Conservation (phyloP, 768 basidiomycete species). For the Termitomyces eurrhizus region DNA sequence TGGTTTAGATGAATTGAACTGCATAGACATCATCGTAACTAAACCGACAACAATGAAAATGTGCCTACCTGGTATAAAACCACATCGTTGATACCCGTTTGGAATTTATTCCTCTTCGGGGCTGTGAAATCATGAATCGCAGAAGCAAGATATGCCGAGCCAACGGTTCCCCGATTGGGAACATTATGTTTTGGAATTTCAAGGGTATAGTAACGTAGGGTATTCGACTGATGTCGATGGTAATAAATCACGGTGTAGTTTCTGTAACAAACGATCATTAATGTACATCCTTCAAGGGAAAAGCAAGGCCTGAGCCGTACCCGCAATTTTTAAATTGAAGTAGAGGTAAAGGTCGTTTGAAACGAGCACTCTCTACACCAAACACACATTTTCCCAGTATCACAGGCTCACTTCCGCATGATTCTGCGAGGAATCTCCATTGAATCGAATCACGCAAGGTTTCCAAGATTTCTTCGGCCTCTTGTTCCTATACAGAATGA, state of each 20-base stretch:
- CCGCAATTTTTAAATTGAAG: constrained; percentile 10
- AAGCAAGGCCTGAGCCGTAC: constrained; percentile 6
- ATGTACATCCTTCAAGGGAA: not conserved
- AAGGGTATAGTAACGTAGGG: constrained; percentile 64
- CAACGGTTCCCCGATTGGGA: constrained; percentile 10
- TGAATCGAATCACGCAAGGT: constrained; percentile 18
- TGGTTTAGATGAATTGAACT: constrained; percentile 43
- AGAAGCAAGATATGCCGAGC: constrained; percentile 23
- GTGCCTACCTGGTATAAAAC: constrained; percentile 39
- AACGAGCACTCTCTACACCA: constrained; percentile 1
- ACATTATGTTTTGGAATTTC: constrained; percentile 29
- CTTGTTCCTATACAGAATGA: constrained; percentile 11
- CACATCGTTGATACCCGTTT: constrained; percentile 29
- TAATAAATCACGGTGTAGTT: constrained; percentile 43
- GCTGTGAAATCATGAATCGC: constrained; percentile 38
- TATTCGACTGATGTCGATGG: constrained; percentile 44
- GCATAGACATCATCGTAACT: not conserved
- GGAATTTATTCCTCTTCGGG: constrained; percentile 10
- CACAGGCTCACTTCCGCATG: constrained; percentile 29
- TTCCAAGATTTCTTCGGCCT: constrained; percentile 16
- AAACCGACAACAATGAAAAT: not conserved
- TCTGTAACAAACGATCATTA: constrained; percentile 8
- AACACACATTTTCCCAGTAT: constrained; percentile 31
- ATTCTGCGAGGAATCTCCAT: constrained; percentile 23
- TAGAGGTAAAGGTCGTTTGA: constrained; percentile 4